A percentile compares a stretch with the other conserved stretches of the same genome.
phyloP scores from a whole-genome alignment of 2,329 filamentous ascomycete species.

The Pestalotiopsis sp. region DNA sequence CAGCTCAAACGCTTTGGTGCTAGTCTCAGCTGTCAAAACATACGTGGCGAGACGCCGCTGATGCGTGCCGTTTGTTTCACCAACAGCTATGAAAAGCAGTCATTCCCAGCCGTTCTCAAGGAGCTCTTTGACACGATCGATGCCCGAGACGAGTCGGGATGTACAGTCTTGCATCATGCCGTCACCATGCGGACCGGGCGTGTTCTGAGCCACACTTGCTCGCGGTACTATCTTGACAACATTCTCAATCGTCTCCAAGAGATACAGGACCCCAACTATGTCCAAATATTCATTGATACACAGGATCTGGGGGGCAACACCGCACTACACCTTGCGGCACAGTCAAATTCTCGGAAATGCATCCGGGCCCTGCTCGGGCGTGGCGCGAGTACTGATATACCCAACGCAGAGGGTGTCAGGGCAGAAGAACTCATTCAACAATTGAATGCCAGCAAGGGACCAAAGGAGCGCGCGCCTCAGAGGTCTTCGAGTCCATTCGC shows the following conservation, averaged over 20 bases:
- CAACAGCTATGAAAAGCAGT: slow-evolving; percentile 93
- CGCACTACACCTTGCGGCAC: slow-evolving; percentile 73
- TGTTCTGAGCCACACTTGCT: slow-evolving; percentile 81
- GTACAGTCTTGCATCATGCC: slow-evolving; percentile 93
- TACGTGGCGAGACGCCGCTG: slow-evolving; percentile 82
- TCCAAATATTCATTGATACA: slow-evolving; percentile 78
- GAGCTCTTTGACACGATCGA: slow-evolving; percentile 83
- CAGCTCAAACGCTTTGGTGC: slow-evolving; percentile 84
- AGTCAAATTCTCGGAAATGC: slow-evolving; percentile 86
- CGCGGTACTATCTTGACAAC: slow-evolving; percentile 90
- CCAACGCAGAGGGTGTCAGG: slow-evolving; percentile 79
- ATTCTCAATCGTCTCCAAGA: slow-evolving; percentile 87
- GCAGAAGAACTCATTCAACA: slow-evolving; percentile 83
- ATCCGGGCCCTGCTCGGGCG: slow-evolving; percentile 78
- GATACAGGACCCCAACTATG: slow-evolving; percentile 72
- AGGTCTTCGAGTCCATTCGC: slow-evolving; percentile 77
- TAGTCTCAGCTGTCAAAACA: slow-evolving; percentile 70
- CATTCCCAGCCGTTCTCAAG: slow-evolving; percentile 82
- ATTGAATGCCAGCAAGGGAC: slow-evolving; percentile 66
- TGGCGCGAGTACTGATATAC: slow-evolving; percentile 80
- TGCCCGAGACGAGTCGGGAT: slow-evolving; percentile 76
- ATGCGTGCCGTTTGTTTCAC: slow-evolving; percentile 96
- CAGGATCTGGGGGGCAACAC: slow-evolving; percentile 91
- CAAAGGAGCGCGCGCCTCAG: slow-evolving; percentile 63
- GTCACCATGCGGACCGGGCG: slow-evolving; percentile 84